Conservation (phyloP, 2,329 filamentous ascomycete species). For the Lasiodiplodia hormozganensis region DNA sequence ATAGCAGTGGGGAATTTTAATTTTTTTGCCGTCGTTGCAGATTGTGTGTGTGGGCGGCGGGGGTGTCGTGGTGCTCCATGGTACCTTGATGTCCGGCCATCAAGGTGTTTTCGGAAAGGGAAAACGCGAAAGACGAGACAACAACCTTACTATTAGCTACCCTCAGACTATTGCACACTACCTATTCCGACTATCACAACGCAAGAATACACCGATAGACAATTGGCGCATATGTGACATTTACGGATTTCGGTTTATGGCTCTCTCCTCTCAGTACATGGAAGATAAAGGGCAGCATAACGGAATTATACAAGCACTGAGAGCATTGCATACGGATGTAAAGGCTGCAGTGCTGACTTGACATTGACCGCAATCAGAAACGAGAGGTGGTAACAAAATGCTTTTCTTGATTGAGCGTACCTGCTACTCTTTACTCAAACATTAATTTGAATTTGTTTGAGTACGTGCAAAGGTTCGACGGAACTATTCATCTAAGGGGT, state of each 20-base stretch:
- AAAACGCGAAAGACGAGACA: neutral
- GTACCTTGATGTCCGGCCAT: slow-evolving; percentile 21
- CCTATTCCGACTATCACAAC: neutral
- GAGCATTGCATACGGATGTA: no score
- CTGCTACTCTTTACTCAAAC: no score
- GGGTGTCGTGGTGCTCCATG: neutral
- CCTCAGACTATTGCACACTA: neutral
- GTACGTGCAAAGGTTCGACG: no score
- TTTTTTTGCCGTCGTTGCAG: neutral
- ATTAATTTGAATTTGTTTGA: no score
- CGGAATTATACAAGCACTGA: no score
- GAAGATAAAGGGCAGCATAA: no score
- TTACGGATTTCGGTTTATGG: neutral
- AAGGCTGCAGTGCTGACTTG: no score
- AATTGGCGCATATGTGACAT: neutral
- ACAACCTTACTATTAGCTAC: neutral
- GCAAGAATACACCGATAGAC: no score
- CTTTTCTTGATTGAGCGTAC: no score
- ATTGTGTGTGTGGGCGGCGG: neutral
- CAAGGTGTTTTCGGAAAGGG: slow-evolving; percentile 14
- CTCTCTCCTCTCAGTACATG: neutral
- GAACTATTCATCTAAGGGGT: no score
- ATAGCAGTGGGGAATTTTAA: neutral
- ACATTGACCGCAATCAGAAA: no score
- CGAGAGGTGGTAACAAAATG: no score